A percentile compares a stretch with the other conserved stretches of the same genome.
These are phyloP conservation scores for Zanthoxylum bungeanum DNA, from an alignment of 345 rosid species.

Conservation along the genomic window DNA sequence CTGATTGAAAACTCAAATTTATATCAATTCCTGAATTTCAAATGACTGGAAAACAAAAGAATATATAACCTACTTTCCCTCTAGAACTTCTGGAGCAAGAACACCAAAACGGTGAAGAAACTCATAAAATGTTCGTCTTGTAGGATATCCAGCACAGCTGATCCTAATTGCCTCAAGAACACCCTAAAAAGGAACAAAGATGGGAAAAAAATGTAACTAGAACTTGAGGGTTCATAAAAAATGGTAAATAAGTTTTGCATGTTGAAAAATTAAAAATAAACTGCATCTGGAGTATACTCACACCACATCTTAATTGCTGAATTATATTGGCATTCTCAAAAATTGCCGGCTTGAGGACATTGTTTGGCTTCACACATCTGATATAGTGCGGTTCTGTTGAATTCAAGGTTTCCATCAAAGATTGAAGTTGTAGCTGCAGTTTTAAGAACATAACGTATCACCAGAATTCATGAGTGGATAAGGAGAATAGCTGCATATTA, in stretches of 20 bases:
- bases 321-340: constrained; percentile 91
- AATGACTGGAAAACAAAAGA: constrained; percentile 4
- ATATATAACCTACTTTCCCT: constrained; percentile 65
- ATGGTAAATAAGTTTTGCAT: not conserved
- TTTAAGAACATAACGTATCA: constrained; percentile 15
- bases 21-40: constrained; percentile 1
- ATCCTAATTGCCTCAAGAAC: constrained; percentile 99
- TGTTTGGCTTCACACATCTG: constrained; percentile 99
- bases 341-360: constrained; percentile 90
- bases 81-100: constrained; percentile 94
- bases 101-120: constrained; percentile 96
- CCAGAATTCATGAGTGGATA: not conserved
- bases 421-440: constrained; percentile 93
- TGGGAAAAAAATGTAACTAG: not conserved
- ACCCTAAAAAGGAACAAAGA: constrained; percentile 47
- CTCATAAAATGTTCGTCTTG: constrained; percentile 91
- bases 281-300: constrained; percentile 48
- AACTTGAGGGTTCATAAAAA: constrained; percentile 11
- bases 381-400: constrained; percentile 99
- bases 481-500: not conserved
- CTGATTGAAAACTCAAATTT: not conserved
- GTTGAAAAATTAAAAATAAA: not conserved
- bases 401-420: constrained; percentile 94
- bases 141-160: constrained; percentile 99
- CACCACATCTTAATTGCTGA: constrained; percentile 98